Conservation (phyloP, 2,329 filamentous ascomycete species). For the Elsinoe ampelina region DNA sequence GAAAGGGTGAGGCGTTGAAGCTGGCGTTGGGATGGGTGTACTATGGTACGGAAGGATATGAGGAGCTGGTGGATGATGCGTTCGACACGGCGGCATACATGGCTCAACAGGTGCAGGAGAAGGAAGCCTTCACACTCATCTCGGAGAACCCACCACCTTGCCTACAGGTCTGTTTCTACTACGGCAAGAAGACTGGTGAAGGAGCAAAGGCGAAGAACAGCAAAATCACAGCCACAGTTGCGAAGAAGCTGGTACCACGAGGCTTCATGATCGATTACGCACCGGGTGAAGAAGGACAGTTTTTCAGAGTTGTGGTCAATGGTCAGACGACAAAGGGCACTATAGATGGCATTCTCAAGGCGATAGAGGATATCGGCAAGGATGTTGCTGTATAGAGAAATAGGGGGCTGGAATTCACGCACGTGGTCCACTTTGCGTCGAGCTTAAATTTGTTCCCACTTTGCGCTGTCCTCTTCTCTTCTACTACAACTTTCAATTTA, state of each 20-base stretch:
- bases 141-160: slow-evolving; percentile 72
- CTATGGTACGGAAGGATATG: slow-evolving; percentile 70
- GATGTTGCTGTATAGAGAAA: slow-evolving; percentile 18
- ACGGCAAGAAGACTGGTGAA: slow-evolving; percentile 47
- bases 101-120: slow-evolving; percentile 47
- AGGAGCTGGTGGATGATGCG: slow-evolving; percentile 52
- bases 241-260: slow-evolving; percentile 43
- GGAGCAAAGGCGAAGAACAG: slow-evolving; percentile 42
- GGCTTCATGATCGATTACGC: slow-evolving; percentile 65
- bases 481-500: too few species aligned
- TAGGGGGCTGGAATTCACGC: background rate
- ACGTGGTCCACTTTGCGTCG: too few species aligned
- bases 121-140: slow-evolving; percentile 59
- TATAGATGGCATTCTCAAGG: slow-evolving; percentile 52
- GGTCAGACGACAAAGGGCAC: slow-evolving; percentile 50
- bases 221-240: slow-evolving; percentile 46
- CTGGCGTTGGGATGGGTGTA: slow-evolving; percentile 83
- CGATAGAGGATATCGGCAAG: slow-evolving; percentile 42
- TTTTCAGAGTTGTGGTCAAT: slow-evolving; percentile 63
- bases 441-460: too few species aligned
- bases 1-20: slow-evolving; percentile 77
- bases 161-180: slow-evolving; percentile 92
- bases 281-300: slow-evolving; percentile 52
- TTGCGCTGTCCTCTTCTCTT: too few species aligned
- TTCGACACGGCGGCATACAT: slow-evolving; percentile 64